Evolutionary conservation across 108 stramenopile genomes (phyloP), one percentile per base, ranked within the genome.

Genomic region (Cyclotella sp.): DNA sequence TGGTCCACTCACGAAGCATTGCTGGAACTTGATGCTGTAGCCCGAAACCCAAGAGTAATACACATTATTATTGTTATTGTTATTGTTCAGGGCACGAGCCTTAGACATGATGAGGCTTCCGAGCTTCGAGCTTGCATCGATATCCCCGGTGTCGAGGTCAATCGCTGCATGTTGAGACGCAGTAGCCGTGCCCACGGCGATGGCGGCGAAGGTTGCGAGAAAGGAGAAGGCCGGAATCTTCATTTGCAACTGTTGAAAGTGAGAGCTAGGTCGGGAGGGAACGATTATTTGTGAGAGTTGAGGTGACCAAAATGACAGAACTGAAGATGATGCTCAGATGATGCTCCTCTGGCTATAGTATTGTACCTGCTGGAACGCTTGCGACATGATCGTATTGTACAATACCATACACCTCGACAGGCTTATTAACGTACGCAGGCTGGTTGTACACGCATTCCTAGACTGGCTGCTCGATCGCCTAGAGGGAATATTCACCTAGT

Each of bases 51-150:
- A 78, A 18, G 63, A 62, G 28, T 58, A 64, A 52, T 63, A 45
- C 40, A 47, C 16, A 30, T 72, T 45, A 54, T 79, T 72, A 16
- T 59, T 49, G 63, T 82, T 71, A 40, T 82, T 61, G 53, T 75
- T 52, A 9, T 75, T 59, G 8, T 81, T 52, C 42, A 83, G 68
- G 21, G 52, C 53, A 74, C 82, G 82, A 22, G 82, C 82, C 63
- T 83, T 78, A 43, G 77, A 75, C 52, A 83, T 53, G 57, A 83
- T 66, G 8, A 53, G 57, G 29, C 55, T 60, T 9, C 77, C 77
- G 22, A 78, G 58, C 30, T 19, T 24, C 27, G 77, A 73, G 53
- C 68, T 62, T 26, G 68, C 77, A 9, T 73, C 53, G 42, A 83
- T 74, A 42, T 73, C 65, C 13, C 34, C 63, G 11, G 77, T 68